These are phyloP conservation scores for Pythium sp. DNA, from an alignment of 352 stramenopile genomes.

Conservation along the genomic window DNA sequence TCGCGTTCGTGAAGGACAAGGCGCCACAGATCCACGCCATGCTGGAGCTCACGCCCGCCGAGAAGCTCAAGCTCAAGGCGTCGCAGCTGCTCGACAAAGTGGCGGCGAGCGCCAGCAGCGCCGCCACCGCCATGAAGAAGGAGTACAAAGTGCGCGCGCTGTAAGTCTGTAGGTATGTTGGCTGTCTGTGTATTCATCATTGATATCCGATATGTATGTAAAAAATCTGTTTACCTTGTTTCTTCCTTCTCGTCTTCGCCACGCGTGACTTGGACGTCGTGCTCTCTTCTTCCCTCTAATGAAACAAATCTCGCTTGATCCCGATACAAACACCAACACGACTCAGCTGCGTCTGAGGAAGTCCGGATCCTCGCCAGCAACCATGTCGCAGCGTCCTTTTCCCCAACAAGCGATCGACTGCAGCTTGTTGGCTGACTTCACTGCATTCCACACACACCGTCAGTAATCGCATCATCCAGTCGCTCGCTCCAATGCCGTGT, in stretches of 20 bases:
- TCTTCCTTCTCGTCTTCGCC: background rate
- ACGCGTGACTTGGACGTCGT: background rate
- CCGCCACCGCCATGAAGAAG: constrained; percentile 49
- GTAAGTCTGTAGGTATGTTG: constrained; percentile 12
- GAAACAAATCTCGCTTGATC: constrained; percentile 15
- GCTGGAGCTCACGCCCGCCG: constrained; percentile 53
- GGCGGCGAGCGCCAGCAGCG: constrained; percentile 31
- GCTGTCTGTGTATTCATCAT: constrained; percentile 5
- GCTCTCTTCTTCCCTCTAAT: constrained; percentile 10
- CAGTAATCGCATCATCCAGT: too few species aligned
- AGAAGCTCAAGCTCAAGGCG: constrained; percentile 40
- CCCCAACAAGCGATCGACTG: too few species aligned
- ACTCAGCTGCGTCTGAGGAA: too few species aligned
- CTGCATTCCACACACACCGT: too few species aligned
- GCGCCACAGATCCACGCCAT: constrained; percentile 48
- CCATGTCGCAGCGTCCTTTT: too few species aligned
- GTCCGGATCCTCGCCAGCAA: too few species aligned
- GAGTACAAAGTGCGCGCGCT: constrained; percentile 65
- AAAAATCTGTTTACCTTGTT: background rate
- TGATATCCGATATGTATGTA: constrained; percentile 1
- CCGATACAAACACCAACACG: too few species aligned
- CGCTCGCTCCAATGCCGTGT: background rate
- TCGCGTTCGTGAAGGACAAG: constrained; percentile 40
- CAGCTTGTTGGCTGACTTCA: background rate
- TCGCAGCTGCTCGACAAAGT: constrained; percentile 44